A percentile compares a stretch with the other conserved stretches of the same genome.
phyloP scores from a whole-genome alignment of 306 rosid genomes.

The Cucurbita moschata region DNA sequence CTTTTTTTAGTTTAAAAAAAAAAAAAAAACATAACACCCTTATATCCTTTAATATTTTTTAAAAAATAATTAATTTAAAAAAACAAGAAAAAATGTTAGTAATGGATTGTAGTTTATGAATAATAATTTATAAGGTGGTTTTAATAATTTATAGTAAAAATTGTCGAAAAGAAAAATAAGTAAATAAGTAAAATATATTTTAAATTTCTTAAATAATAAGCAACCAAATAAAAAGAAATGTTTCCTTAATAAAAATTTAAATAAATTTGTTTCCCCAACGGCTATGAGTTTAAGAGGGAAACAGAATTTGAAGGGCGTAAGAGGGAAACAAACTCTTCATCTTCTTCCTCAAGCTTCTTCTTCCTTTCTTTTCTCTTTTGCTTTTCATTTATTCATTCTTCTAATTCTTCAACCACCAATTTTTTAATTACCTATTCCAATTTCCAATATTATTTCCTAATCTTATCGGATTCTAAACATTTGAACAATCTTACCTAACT shows the following conservation, averaged over 20 bases:
- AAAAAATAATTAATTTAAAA: not conserved
- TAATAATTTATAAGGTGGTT: no score
- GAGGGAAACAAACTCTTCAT: not conserved
- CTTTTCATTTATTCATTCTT: not conserved
- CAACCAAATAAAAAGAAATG: no score
- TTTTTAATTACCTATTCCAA: no score
- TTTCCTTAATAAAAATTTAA: no score
- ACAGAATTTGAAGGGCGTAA: not conserved
- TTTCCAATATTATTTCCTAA: no score
- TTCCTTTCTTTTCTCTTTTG: not conserved
- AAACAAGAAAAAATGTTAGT: not conserved
- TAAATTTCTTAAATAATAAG: no score
- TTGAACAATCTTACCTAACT: no score
- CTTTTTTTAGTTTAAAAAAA: no score
- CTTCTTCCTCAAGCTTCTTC: not conserved
- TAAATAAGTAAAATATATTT: no score
- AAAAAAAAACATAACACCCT: not conserved
- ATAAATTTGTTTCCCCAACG: not conserved
- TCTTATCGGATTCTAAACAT: no score
- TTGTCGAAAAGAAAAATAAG: no score
- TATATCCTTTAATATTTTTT: not conserved
- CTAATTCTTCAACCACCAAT: not conserved
- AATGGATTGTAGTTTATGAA: not conserved
- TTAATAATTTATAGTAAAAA: no score
- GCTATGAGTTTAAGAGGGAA: not conserved